These are phyloP conservation scores for Vicia villosa DNA, from an alignment of 306 rosid species.

Conservation along the genomic window DNA sequence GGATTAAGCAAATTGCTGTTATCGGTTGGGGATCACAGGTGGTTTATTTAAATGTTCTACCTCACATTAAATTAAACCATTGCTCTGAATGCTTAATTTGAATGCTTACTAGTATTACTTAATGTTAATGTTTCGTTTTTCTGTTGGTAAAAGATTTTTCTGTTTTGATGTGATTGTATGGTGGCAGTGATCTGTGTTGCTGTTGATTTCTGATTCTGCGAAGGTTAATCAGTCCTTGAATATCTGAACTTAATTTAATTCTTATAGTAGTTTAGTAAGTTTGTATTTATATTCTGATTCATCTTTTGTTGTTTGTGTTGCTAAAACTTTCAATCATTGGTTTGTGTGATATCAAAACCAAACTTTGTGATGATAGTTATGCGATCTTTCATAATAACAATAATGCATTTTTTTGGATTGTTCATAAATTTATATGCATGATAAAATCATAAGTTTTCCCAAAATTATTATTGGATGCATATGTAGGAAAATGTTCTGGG, in stretches of 20 bases:
- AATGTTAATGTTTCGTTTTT: neutral
- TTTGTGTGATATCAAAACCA: neutral
- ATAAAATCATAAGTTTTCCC: too few species aligned
- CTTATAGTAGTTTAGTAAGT: neutral
- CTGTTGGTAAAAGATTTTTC: neutral
- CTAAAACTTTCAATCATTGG: neutral
- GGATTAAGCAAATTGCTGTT: conserved; percentile 92
- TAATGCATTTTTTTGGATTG: too few species aligned
- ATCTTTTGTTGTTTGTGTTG: neutral
- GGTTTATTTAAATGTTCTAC: too few species aligned
- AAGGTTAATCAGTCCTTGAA: conserved; percentile 58
- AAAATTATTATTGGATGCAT: too few species aligned
- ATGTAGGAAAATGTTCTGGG: too few species aligned
- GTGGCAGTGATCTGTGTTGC: conserved; percentile 79
- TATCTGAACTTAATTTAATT: neutral
- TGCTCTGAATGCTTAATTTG: neutral
- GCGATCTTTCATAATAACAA: neutral
- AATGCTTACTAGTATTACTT: neutral
- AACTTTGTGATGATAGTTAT: neutral
- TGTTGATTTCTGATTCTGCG: conserved; percentile 91
- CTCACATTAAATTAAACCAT: too few species aligned
- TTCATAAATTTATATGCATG: too few species aligned
- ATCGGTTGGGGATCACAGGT: conserved; percentile 84
- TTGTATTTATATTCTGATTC: conserved; percentile 5
- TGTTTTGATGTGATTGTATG: conserved; percentile 19